Percentiles rank a stretch among this genome's conserved stretches.
Conservation (phyloP, 768 basidiomycete genomes). For the Serendipita sp. region DNA sequence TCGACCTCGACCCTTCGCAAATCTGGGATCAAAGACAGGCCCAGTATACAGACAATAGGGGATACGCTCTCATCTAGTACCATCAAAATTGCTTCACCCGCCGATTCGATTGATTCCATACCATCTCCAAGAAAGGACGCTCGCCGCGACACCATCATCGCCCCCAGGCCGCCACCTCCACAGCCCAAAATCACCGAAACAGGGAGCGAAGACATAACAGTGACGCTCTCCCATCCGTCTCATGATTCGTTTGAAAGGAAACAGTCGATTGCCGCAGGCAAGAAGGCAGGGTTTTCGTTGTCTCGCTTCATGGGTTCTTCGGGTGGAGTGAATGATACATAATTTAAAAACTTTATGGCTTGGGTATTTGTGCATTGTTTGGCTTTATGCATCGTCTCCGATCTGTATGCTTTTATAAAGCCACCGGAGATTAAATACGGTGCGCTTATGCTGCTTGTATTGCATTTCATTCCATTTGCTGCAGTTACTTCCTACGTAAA, state of each 20-base stretch:
- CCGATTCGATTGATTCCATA: not conserved
- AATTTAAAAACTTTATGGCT: no score
- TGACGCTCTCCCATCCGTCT: not conserved
- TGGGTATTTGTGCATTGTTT: no score
- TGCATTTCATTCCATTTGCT: no score
- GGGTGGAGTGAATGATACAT: not conserved
- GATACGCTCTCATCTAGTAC: not conserved
- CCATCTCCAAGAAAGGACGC: not conserved
- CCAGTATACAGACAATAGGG: not conserved
- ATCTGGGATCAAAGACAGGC: not conserved
- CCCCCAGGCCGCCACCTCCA: not conserved
- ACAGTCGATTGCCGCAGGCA: not conserved
- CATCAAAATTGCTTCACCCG: not conserved
- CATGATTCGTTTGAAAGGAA: not conserved
- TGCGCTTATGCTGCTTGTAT: no score
- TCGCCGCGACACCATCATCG: not conserved
- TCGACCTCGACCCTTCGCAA: not conserved
- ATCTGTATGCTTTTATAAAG: no score
- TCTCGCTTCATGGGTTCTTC: not conserved
- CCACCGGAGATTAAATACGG: no score
- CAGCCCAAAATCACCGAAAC: not conserved
- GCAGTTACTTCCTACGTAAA: no score
- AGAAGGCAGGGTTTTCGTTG: not conserved
- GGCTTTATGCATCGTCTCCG: no score
- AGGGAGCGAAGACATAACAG: not conserved